Percentiles rank a stretch among this genome's conserved stretches.
phyloP scores from a whole-genome alignment of 306 rosid genomes.

The Castanospermum australe region DNA sequence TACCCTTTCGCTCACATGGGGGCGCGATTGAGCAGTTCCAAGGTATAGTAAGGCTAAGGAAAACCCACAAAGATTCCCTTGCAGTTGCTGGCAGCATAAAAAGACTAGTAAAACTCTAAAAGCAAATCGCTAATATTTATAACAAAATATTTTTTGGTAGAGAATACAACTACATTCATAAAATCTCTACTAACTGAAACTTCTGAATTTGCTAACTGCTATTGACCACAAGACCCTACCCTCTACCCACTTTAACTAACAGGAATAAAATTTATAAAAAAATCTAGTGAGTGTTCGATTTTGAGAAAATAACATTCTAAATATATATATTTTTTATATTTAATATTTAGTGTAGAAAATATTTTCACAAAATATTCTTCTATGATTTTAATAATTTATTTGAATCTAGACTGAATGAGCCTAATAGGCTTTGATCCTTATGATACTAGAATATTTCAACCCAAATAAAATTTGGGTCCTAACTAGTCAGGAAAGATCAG shows the following conservation, averaged over 20 bases:
- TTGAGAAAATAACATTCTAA: not conserved
- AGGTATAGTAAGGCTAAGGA: not conserved
- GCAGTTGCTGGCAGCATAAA: not conserved
- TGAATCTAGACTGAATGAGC: not conserved
- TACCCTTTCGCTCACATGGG: constrained; percentile 44
- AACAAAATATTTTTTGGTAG: too few species aligned
- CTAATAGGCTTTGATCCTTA: not conserved
- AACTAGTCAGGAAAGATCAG: not conserved
- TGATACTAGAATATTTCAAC: not conserved
- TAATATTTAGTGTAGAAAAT: not conserved
- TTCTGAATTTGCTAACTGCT: too few species aligned
- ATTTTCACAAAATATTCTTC: not conserved
- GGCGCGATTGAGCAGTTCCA: constrained; percentile 8
- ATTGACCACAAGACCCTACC: too few species aligned
- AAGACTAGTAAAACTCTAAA: not conserved
- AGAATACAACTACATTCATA: too few species aligned
- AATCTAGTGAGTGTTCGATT: too few species aligned
- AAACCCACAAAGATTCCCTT: constrained; percentile 34
- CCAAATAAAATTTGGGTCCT: not conserved
- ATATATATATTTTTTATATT: not conserved
- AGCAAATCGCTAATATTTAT: too few species aligned
- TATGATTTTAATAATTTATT: not conserved
- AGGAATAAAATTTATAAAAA: too few species aligned
- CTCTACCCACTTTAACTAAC: too few species aligned
- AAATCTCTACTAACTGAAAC: too few species aligned